These are phyloP conservation scores for Corniculantispora saksenae DNA, from an alignment of 2,329 filamentous ascomycete genomes.

Conservation along the genomic window DNA sequence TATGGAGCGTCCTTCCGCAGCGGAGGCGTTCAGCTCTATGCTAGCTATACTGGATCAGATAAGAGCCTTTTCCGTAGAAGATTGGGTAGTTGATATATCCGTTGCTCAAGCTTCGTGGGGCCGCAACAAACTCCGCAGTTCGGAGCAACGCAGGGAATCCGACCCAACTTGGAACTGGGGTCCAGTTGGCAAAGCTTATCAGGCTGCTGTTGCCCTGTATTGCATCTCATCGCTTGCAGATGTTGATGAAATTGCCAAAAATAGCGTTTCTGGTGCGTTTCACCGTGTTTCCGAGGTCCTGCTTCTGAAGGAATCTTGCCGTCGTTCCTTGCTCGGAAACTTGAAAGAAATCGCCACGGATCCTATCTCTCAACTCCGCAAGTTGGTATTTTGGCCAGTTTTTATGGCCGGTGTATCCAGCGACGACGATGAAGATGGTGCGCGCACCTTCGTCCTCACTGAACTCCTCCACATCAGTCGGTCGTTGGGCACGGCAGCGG, in stretches of 20 bases:
- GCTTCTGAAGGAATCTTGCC: constrained; percentile 13
- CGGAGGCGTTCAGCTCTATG: constrained; percentile 5
- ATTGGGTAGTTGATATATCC: constrained; percentile 16
- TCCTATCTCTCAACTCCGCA: constrained; percentile 20
- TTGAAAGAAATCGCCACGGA: constrained; percentile 17
- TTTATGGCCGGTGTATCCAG: constrained; percentile 28
- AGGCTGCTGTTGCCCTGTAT: constrained; percentile 26
- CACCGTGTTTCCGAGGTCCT: constrained; percentile 14
- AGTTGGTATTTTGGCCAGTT: constrained; percentile 29
- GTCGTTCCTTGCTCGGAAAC: constrained; percentile 13
- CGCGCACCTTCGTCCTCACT: constrained; percentile 22
- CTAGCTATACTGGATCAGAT: constrained; percentile 22
- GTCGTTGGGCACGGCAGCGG: constrained; percentile 24
- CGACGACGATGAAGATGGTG: constrained; percentile 13
- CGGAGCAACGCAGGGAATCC: neutral
- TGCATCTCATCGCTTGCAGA: constrained; percentile 23
- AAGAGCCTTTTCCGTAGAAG: constrained; percentile 24
- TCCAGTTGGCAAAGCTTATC: constrained; percentile 23
- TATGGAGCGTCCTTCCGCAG: neutral
- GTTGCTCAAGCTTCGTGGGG: neutral
- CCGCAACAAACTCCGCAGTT: neutral
- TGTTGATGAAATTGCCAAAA: neutral
- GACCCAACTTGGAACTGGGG: constrained; percentile 18
- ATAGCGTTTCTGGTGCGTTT: neutral
- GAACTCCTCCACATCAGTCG: constrained; percentile 24